phyloP scores from a whole-genome alignment of 1,284 basidiomycete species.

The Apiotrichum porosum region DNA sequence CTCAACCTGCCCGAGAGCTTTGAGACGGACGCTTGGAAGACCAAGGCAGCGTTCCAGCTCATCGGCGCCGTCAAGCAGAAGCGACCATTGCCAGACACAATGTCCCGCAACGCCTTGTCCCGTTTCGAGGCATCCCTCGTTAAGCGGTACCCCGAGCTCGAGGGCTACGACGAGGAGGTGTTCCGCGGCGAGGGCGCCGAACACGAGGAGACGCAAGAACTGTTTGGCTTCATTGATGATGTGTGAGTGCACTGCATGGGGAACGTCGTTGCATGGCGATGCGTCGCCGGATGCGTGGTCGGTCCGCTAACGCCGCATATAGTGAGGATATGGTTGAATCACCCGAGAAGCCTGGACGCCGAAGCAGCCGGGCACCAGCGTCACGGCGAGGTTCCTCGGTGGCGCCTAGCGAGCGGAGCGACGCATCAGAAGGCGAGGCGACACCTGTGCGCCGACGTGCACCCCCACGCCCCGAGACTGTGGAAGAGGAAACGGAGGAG shows the following conservation, averaged over 20 bases:
- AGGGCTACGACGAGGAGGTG: conserved; percentile 63
- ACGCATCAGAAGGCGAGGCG: conserved; percentile 12
- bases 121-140: conserved; percentile 61
- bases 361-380: conserved; percentile 8
- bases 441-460: conserved; percentile 4
- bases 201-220: conserved; percentile 23
- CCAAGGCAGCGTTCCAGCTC: conserved; percentile 62
- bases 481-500: conserved; percentile 2
- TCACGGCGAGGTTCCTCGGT: conserved; percentile 1
- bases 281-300: too few species aligned
- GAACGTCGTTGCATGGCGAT: too few species aligned
- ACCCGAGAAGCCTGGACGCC: conserved; percentile 2
- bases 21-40: conserved; percentile 58
- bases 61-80: conserved; percentile 62
- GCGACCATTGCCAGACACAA: conserved; percentile 64
- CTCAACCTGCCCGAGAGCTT: conserved; percentile 62
- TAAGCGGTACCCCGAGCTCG: conserved; percentile 60
- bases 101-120: conserved; percentile 64
- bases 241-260: conserved; percentile 42
- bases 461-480: conserved; percentile 1
- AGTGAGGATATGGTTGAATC: conserved; percentile 10
- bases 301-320: background rate
- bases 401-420: background rate
- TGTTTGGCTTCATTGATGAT: conserved; percentile 45
- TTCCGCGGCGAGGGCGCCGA: conserved; percentile 32